Evolutionary conservation across 2,329 filamentous ascomycete species (phyloP).

Genomic region (Aspergillus awamori): DNA sequence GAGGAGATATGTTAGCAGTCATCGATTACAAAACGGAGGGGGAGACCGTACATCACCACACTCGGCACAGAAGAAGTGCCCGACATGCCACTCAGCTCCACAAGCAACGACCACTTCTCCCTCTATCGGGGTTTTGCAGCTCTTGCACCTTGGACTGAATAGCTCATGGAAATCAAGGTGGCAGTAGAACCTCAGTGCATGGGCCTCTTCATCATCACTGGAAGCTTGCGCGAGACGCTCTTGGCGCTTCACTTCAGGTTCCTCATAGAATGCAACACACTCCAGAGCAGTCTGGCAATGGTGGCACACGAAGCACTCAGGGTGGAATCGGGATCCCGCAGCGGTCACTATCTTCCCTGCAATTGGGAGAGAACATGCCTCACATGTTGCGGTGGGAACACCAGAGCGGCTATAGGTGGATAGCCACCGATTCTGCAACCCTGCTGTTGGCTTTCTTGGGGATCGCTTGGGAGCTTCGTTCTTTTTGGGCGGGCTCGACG

Average conservation of each 20-base stretch:
- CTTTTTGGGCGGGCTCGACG: conserved; percentile 21
- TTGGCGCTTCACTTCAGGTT: conserved; percentile 72
- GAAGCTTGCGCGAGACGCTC: conserved; percentile 70
- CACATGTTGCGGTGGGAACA: conserved; percentile 71
- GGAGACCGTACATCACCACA: conserved; percentile 71
- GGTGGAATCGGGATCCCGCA: conserved; percentile 82
- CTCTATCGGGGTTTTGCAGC: conserved; percentile 94
- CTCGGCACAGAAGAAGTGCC: conserved; percentile 98
- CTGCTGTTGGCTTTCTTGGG: conserved; percentile 41
- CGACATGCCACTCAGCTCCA: conserved; percentile 93
- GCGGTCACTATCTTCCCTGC: conserved; percentile 88
- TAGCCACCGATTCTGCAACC: conserved; percentile 39
- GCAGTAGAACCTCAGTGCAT: conserved; percentile 83
- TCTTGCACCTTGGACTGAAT: conserved; percentile 90
- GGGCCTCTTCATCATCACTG: conserved; percentile 63
- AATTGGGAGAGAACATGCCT: conserved; percentile 81
- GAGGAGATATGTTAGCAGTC: conserved; percentile 19
- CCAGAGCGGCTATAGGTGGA: conserved; percentile 51
- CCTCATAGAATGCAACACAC: conserved; percentile 93
- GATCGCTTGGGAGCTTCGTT: conserved; percentile 29
- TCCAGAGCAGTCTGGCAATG: conserved; percentile 86
- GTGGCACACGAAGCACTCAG: conserved; percentile 88
- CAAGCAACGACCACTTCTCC: conserved; percentile 93
- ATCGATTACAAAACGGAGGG: not conserved
- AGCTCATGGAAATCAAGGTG: conserved; percentile 98